These are phyloP conservation scores for Plasmodium vivax DNA, from an alignment of 169 alveolate species.

Conservation along the genomic window DNA sequence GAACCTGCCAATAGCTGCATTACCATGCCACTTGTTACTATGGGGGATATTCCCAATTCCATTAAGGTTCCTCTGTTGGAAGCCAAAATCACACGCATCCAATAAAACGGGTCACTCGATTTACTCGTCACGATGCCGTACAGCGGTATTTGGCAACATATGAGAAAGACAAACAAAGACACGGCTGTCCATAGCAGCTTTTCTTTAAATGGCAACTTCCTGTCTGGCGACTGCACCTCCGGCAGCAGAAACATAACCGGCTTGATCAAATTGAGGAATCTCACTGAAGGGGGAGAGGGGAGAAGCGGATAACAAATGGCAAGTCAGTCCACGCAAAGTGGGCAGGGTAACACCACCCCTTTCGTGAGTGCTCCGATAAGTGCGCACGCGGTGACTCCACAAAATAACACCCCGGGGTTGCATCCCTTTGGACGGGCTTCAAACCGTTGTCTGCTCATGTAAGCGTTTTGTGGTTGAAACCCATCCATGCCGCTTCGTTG, in stretches of 20 bases:
- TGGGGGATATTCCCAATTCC: conserved; percentile 99
- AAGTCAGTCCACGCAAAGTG: neutral
- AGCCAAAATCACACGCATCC: conserved; percentile 99
- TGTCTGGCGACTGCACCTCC: conserved; percentile 96
- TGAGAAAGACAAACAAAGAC: conserved; percentile 95
- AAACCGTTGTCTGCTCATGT: neutral
- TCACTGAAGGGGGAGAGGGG: conserved; percentile 76
- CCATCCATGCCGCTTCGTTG: neutral
- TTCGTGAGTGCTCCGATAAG: neutral
- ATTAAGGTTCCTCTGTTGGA: conserved; percentile 98
- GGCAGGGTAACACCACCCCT: neutral
- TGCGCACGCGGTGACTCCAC: neutral
- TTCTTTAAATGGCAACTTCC: conserved; percentile 95
- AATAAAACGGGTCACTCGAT: conserved; percentile 98
- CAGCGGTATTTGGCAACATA: conserved; percentile 98
- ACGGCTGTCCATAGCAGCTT: conserved; percentile 98
- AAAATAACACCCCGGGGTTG: neutral
- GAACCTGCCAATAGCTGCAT: conserved; percentile 99
- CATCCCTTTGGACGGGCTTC: neutral
- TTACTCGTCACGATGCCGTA: conserved; percentile 97
- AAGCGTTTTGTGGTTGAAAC: neutral
- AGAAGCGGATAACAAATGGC: neutral
- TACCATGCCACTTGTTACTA: conserved; percentile 99
- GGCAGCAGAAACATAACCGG: conserved; percentile 98
- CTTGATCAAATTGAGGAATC: conserved; percentile 95